Conservation (phyloP, 306 rosid genomes). For the Malus sieversii region DNA sequence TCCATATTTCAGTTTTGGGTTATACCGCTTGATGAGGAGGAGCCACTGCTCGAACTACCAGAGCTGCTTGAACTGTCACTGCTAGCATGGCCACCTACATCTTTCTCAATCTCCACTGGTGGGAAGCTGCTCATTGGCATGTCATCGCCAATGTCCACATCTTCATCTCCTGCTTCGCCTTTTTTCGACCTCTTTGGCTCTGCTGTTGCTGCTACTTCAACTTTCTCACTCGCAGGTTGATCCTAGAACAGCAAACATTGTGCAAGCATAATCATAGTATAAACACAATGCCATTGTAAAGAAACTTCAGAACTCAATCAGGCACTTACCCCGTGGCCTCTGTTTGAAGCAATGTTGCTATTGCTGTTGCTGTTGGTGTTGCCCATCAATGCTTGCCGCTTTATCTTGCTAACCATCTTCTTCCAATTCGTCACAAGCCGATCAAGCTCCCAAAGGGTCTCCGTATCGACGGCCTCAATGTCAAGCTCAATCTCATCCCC, state of each 20-base stretch:
- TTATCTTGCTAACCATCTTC: conserved; percentile 87
- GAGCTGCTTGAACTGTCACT: conserved; percentile 74
- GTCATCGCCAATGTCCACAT: conserved; percentile 92
- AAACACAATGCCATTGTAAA: background rate
- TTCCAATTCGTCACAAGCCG: conserved; percentile 83
- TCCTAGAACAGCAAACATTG: conserved; percentile 24
- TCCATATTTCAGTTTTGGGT: background rate
- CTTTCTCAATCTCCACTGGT: conserved; percentile 91
- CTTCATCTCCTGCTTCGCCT: conserved; percentile 82
- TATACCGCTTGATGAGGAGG: conserved; percentile 94
- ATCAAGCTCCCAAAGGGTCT: conserved; percentile 99
- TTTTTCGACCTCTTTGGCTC: conserved; percentile 70
- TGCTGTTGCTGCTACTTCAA: conserved; percentile 14
- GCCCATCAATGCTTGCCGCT: conserved; percentile 70
- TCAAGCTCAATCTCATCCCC: conserved; percentile 99
- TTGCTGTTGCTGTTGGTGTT: conserved; percentile 19
- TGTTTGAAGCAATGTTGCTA: conserved; percentile 24
- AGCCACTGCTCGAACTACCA: conserved; percentile 77
- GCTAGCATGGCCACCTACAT: conserved; percentile 56
- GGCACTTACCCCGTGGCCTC: conserved; percentile 52
- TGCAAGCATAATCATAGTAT: background rate
- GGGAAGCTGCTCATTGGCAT: conserved; percentile 77
- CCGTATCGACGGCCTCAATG: conserved; percentile 83
- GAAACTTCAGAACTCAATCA: background rate
- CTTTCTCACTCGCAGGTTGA: conserved; percentile 32